Evolutionary conservation across 2,329 filamentous ascomycete genomes (phyloP).

Genomic region (Pestalotiopsis sp.): DNA sequence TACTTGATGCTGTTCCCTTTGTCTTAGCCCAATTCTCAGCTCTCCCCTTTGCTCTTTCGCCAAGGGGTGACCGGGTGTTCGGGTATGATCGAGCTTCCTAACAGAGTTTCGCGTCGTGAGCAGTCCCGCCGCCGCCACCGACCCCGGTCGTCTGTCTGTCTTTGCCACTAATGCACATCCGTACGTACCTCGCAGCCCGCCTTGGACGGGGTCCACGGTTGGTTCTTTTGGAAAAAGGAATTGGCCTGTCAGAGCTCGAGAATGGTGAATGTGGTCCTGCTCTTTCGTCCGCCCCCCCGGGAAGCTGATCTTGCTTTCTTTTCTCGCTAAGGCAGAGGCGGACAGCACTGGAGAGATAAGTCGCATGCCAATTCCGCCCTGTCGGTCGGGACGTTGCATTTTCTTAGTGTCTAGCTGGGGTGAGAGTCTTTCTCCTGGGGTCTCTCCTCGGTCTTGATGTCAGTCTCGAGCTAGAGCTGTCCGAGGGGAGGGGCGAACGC

Average conservation of each 20-base stretch:
- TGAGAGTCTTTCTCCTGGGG: neutral
- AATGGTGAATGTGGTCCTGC: constrained; percentile 25
- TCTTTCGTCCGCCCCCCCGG: neutral
- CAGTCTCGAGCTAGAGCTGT: constrained; percentile 10
- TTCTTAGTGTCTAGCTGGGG: neutral
- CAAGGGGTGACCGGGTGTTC: neutral
- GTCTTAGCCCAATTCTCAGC: neutral
- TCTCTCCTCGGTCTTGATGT: constrained; percentile 1
- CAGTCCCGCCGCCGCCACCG: neutral
- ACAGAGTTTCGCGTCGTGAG: constrained; percentile 5
- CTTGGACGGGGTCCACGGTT: neutral
- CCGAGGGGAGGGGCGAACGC: neutral
- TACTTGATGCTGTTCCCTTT: neutral
- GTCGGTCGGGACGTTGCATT: constrained; percentile 7
- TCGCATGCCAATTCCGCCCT: neutral
- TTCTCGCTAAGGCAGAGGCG: neutral
- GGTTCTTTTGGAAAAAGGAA: constrained; percentile 6
- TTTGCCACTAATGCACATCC: constrained; percentile 1
- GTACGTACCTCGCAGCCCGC: neutral
- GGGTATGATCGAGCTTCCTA: constrained; percentile 10
- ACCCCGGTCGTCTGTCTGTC: neutral
- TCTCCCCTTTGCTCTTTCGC: neutral
- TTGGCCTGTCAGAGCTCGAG: constrained; percentile 28
- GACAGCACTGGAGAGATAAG: neutral
- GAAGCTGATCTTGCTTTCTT: neutral